Evolutionary conservation across 306 rosid genomes (phyloP).

Genomic region (Canavalia gladiata): DNA sequence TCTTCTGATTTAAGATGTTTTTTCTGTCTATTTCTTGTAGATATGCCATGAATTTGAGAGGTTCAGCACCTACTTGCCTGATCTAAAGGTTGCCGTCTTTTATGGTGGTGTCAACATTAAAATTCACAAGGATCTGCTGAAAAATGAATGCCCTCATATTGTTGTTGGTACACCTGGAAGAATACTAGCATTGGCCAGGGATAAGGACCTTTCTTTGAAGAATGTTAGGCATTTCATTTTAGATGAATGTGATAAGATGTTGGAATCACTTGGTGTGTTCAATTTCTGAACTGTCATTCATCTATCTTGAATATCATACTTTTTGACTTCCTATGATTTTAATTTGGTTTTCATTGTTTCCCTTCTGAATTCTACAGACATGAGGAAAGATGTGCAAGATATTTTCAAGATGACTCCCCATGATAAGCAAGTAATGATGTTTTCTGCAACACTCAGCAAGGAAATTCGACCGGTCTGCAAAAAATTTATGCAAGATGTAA

Average conservation of each 20-base stretch:
- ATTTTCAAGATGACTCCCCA: slow-evolving; percentile 99
- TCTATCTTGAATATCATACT: neutral
- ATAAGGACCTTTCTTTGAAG: slow-evolving; percentile 89
- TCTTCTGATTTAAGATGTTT: neutral
- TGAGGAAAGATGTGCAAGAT: slow-evolving; percentile 98
- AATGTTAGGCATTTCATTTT: slow-evolving; percentile 95
- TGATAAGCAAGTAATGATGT: slow-evolving; percentile 99
- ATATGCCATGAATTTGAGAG: slow-evolving; percentile 98
- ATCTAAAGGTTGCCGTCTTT: slow-evolving; percentile 98
- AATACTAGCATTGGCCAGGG: slow-evolving; percentile 84
- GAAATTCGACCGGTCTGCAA: slow-evolving; percentile 99
- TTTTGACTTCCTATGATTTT: neutral
- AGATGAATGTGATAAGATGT: slow-evolving; percentile 99
- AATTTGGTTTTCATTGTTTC: slow-evolving; percentile 23
- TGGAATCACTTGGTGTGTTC: slow-evolving; percentile 90
- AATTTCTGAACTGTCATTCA: neutral
- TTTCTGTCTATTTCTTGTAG: slow-evolving; percentile 50
- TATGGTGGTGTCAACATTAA: slow-evolving; percentile 96
- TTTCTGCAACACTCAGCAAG: slow-evolving; percentile 99
- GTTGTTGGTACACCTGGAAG: slow-evolving; percentile 99
- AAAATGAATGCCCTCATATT: slow-evolving; percentile 97
- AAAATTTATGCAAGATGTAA: slow-evolving; percentile 99
- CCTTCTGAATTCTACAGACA: slow-evolving; percentile 67
- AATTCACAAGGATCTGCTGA: slow-evolving; percentile 90
- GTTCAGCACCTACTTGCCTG: slow-evolving; percentile 91